A percentile compares a stretch with the other conserved stretches of the same genome.
These are phyloP conservation scores for Alternaria arborescens DNA, from an alignment of 2,329 filamentous ascomycete species.

Conservation along the genomic window DNA sequence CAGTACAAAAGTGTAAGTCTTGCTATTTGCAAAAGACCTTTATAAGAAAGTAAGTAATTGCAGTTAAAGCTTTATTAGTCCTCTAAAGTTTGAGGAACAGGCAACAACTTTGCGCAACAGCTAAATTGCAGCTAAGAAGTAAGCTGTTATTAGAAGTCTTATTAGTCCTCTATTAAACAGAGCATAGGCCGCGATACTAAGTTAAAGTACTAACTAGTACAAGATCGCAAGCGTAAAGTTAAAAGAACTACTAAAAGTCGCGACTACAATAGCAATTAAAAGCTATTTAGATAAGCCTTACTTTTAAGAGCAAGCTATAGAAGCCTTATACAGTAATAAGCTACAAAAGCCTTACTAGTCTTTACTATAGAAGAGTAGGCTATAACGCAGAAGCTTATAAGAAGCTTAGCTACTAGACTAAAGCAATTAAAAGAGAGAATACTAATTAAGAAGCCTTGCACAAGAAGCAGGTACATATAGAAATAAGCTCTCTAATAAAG, in stretches of 20 bases:
- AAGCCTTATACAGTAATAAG: neutral
- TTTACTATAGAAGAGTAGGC: neutral
- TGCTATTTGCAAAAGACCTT: neutral
- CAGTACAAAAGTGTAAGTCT: neutral
- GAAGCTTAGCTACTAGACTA: neutral
- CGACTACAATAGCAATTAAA: neutral
- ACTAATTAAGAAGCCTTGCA: neutral
- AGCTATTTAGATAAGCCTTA: neutral
- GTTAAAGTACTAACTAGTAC: neutral
- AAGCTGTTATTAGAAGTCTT: neutral
- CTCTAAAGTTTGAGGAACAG: neutral
- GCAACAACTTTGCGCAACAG: no score
- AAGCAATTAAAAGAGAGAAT: neutral
- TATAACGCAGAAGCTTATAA: neutral
- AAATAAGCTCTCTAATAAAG: neutral
- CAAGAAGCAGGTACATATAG: neutral
- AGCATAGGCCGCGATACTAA: neutral
- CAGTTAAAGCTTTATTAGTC: neutral
- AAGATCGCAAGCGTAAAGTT: neutral
- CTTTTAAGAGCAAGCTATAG: neutral
- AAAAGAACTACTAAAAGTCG: neutral
- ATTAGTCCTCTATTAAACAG: neutral
- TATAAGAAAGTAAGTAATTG: neutral
- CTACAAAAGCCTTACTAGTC: neutral
- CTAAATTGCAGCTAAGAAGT: neutral